These are phyloP conservation scores for Trametes punicea DNA, from an alignment of 768 basidiomycete species.

Conservation along the genomic window DNA sequence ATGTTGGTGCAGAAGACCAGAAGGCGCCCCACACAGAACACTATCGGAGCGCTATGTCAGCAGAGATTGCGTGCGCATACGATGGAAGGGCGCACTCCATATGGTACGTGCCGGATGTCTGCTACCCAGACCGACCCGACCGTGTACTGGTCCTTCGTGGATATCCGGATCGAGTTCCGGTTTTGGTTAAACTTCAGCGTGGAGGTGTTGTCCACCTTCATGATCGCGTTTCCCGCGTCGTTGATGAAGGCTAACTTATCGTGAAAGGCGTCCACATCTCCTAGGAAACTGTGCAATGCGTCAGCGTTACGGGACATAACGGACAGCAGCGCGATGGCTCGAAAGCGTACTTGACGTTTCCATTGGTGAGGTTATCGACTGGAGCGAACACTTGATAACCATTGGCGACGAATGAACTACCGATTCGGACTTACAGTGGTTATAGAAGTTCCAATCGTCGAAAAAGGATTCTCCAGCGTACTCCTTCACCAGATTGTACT, in stretches of 20 bases:
- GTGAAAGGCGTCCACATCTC: conserved; percentile 39
- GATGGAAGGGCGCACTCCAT: conserved; percentile 42
- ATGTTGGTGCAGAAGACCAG: conserved; percentile 51
- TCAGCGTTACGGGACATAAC: background rate
- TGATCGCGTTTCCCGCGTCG: conserved; percentile 66
- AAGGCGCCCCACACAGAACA: conserved; percentile 73
- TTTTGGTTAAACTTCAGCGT: conserved; percentile 49
- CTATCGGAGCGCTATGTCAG: conserved; percentile 32
- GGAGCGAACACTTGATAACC: background rate
- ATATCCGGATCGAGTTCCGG: conserved; percentile 66
- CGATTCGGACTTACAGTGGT: conserved; percentile 41
- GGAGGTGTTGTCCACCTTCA: conserved; percentile 71
- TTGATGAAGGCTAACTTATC: conserved; percentile 62
- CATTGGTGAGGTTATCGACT: conserved; percentile 72
- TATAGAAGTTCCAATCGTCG: conserved; percentile 64
- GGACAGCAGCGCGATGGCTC: background rate
- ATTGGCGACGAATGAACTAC: background rate
- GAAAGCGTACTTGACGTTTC: conserved; percentile 49
- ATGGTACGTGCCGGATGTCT: conserved; percentile 65
- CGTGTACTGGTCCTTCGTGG: conserved; percentile 49
- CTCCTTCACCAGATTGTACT: conserved; percentile 52
- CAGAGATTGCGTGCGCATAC: background rate
- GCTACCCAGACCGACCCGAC: conserved; percentile 64
- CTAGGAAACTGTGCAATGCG: conserved; percentile 42
- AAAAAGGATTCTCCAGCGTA: conserved; percentile 65